phyloP scores from a whole-genome alignment of 352 stramenopile species.

The Globisporangium paddicum region DNA sequence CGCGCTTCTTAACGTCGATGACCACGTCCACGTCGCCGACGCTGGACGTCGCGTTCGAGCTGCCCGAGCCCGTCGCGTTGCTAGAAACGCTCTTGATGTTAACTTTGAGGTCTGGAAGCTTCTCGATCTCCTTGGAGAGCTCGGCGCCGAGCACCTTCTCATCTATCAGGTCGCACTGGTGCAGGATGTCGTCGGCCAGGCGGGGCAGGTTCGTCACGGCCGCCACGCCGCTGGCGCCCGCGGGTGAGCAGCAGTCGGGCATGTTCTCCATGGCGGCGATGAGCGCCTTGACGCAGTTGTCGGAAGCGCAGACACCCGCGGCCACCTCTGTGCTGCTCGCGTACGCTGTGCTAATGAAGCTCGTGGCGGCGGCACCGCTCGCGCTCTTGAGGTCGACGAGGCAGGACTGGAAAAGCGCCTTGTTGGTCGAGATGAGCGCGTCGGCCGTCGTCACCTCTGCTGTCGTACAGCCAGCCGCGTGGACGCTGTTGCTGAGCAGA shows the following conservation, averaged over 20 bases:
- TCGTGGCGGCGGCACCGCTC: not conserved
- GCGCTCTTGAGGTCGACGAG: conserved; percentile 11
- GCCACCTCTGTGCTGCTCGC: conserved; percentile 3
- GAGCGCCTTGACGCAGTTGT: conserved; percentile 17
- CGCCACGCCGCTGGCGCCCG: conserved; percentile 1
- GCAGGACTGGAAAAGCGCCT: conserved; percentile 15
- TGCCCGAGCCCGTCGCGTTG: not conserved
- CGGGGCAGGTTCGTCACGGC: conserved; percentile 17
- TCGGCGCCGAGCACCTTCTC: conserved; percentile 12
- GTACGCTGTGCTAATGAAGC: conserved; percentile 17
- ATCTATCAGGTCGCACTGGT: conserved; percentile 21
- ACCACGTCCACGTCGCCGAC: conserved; percentile 25
- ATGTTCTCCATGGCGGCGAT: conserved; percentile 25
- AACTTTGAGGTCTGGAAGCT: conserved; percentile 21
- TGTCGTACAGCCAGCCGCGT: conserved; percentile 7
- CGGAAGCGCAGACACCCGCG: conserved; percentile 12
- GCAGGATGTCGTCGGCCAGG: conserved; percentile 19
- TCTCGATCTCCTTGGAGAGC: conserved; percentile 16
- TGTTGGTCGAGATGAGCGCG: conserved; percentile 10
- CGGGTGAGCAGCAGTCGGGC: conserved; percentile 19
- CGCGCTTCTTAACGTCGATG: conserved; percentile 42
- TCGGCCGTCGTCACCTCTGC: conserved; percentile 7
- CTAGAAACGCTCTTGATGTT: conserved; percentile 19
- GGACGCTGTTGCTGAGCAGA: not conserved
- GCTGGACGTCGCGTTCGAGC: not conserved